These are phyloP conservation scores for Umbilicus rupestris DNA, from an alignment of 164 flowering plant species.

Conservation along the genomic window DNA sequence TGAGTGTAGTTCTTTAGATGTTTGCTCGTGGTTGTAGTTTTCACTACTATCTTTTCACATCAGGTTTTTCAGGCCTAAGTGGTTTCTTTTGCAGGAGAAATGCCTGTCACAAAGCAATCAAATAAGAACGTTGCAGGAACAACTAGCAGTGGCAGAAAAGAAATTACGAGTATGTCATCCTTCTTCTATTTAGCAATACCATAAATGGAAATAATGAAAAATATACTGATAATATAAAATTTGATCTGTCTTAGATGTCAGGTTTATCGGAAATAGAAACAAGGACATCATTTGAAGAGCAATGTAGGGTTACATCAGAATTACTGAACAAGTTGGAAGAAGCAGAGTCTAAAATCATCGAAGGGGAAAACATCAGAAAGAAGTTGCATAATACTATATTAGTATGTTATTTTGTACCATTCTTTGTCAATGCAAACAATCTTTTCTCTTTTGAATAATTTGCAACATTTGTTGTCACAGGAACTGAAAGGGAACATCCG, in stretches of 20 bases:
- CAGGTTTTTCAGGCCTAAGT: background rate
- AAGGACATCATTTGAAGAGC: slow-evolving; percentile 6
- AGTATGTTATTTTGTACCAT: too few species aligned
- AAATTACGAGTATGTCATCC: slow-evolving; percentile 42
- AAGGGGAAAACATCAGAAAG: too few species aligned
- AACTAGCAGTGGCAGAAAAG: slow-evolving; percentile 50
- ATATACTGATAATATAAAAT: background rate
- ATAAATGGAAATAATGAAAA: background rate
- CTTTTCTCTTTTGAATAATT: too few species aligned
- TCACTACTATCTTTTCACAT: background rate
- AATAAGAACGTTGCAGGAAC: slow-evolving; percentile 40
- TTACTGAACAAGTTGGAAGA: too few species aligned
- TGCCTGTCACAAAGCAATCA: slow-evolving; percentile 50
- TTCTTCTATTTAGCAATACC: background rate
- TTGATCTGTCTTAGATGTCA: slow-evolving; percentile 22
- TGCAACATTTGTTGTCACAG: too few species aligned
- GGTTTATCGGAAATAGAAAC: too few species aligned
- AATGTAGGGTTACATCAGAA: slow-evolving; percentile 23
- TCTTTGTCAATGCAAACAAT: background rate
- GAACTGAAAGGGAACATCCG: too few species aligned
- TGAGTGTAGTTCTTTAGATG: background rate
- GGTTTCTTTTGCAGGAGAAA: slow-evolving; percentile 37
- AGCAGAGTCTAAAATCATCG: slow-evolving; percentile 11
- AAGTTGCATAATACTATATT: too few species aligned
- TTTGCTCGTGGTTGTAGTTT: background rate